Evolutionary conservation across 208 protist species (phyloP), one percentile per base, ranked within the genome.

Genomic region (Wallacemonas rigidus): DNA sequence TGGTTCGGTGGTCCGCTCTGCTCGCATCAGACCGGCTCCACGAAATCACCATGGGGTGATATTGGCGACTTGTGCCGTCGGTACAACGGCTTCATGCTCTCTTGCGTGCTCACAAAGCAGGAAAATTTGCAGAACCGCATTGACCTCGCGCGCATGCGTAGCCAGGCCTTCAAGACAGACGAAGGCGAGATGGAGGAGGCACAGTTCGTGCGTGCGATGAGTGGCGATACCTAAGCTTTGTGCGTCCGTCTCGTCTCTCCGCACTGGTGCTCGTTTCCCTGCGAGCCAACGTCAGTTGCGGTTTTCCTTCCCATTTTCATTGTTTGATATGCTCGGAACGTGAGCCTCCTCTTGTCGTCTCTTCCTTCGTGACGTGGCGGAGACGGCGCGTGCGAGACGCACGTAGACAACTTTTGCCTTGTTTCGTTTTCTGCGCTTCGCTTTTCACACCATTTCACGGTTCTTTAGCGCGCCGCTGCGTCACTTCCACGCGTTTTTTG

Each of bases 1-100:
- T 95, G 90, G 88, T 95, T 91, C 65, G 80, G 80, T 40, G 90
- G 90, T 6, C 74, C 72, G 1, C 76, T 93, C 39, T 81, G 69
- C 6, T 95, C 90, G 1, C 39, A 70, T 36, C 83, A 86, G 67
- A 93, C 86, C 0, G 69, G 80, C 53, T 89, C 90, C 2, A 50
- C 82, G 36, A 5, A 69, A 0, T 87, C 84, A 3, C 74, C 80
- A 45, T 88, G 71, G 74, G 90, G 88, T 5, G 88, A 95, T 60
- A 54, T 91, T 9, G 90, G 88, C 6, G 90, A 95, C 54, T 48
- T 93, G 4, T 54, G 68, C 8, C 82, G 90, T 2, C 77, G 88
- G 8, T 89, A 83, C 77, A 88, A 85, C 55, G 87, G 75, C 15
- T 95, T 91, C 75, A 57, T 87, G 74, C 68, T 88, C 48, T 81